phyloP scores from a whole-genome alignment of 352 stramenopile species.

The Globisporangium paroecandrum region DNA sequence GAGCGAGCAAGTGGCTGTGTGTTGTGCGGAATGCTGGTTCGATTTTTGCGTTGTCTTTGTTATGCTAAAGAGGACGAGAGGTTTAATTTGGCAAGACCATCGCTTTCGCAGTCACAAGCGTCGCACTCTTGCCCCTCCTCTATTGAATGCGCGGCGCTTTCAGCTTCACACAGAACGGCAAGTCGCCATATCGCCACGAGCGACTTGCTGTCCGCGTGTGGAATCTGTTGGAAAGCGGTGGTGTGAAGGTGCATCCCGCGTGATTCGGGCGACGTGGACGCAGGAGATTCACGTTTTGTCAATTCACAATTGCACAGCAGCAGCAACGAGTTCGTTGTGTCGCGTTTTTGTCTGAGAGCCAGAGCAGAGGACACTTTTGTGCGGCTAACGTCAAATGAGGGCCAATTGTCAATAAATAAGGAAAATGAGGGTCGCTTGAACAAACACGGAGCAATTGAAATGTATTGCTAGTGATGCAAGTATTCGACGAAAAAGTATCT shows the following conservation, averaged over 20 bases:
- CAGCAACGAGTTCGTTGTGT: not conserved
- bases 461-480: too few relatives aligned
- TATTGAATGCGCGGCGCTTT: too few relatives aligned
- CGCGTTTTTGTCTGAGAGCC: conserved; percentile 1
- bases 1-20: not conserved
- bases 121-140: too few relatives aligned
- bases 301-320: not conserved
- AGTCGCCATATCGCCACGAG: not conserved
- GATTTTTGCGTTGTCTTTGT: not conserved
- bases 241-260: not conserved
- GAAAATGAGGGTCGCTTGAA: too few relatives aligned
- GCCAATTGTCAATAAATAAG: too few relatives aligned
- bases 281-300: conserved; percentile 6
- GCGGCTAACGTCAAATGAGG: too few relatives aligned
- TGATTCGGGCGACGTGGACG: conserved; percentile 10
- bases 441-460: too few relatives aligned
- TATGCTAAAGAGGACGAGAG: too few relatives aligned
- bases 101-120: too few relatives aligned
- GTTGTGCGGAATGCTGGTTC: not conserved
- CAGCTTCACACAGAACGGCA: not conserved
- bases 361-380: not conserved
- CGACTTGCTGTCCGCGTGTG: not conserved
- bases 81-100: too few relatives aligned
- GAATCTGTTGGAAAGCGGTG: not conserved
- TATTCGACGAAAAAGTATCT: too few relatives aligned